A percentile compares a stretch with the other conserved stretches of the same genome.
These are phyloP conservation scores for Favolaschia claudopus DNA, from an alignment of 768 basidiomycete species.

Conservation along the genomic window DNA sequence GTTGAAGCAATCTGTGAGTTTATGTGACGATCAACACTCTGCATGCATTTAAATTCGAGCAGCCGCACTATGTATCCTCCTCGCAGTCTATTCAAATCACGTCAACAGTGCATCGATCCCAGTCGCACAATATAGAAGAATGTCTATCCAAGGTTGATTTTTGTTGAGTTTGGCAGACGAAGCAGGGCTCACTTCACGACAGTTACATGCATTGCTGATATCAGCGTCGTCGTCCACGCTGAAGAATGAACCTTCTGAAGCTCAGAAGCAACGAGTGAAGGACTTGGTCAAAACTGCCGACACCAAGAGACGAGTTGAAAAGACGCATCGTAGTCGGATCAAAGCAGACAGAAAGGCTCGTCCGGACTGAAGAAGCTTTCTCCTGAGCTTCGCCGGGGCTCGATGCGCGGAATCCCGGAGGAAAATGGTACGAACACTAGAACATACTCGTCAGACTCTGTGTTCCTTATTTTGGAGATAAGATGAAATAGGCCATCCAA, in stretches of 20 bases:
- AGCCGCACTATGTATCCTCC: constrained; percentile 74
- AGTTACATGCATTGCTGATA: constrained; percentile 65
- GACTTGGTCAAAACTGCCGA: constrained; percentile 53
- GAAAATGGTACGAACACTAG: too few relatives aligned
- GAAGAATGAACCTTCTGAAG: constrained; percentile 61
- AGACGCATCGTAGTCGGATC: constrained; percentile 58
- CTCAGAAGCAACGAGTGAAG: constrained; percentile 63
- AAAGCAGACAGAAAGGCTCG: constrained; percentile 41
- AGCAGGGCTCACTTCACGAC: background rate
- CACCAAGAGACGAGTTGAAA: constrained; percentile 55
- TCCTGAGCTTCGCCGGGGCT: too few relatives aligned
- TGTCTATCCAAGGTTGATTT: constrained; percentile 67
- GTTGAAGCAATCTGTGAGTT: constrained; percentile 58
- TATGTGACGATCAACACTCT: background rate
- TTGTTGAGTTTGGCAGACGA: background rate
- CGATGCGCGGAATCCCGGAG: too few relatives aligned
- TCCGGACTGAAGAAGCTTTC: background rate
- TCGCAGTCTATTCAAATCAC: constrained; percentile 73
- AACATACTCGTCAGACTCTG: too few relatives aligned
- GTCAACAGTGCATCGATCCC: constrained; percentile 76
- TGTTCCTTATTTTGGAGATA: too few relatives aligned
- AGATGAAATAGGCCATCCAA: too few relatives aligned
- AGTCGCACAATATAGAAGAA: constrained; percentile 78
- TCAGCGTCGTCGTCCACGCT: constrained; percentile 54
- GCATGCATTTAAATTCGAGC: constrained; percentile 3